Percentiles rank a stretch among this genome's conserved stretches.
phyloP scores from a whole-genome alignment of 768 basidiomycete genomes.

The Serendipita sp. region DNA sequence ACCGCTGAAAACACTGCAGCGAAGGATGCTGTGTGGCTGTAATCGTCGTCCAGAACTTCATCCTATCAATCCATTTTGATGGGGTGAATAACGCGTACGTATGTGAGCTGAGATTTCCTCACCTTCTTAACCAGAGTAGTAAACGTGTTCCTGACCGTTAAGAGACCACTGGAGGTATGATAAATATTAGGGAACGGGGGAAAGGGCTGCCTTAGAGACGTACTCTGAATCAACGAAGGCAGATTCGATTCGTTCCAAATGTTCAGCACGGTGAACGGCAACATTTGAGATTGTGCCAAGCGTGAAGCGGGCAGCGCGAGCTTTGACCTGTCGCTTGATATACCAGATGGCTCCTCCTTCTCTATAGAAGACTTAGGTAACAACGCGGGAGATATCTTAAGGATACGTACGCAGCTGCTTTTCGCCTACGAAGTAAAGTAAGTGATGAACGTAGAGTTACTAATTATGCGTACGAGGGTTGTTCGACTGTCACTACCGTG shows the following conservation, averaged over 20 bases:
- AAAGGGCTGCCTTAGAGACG: background rate
- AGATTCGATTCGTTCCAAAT: background rate
- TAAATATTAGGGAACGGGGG: background rate
- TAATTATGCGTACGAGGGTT: background rate
- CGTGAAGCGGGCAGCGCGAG: slow-evolving; percentile 1
- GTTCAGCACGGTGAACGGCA: background rate
- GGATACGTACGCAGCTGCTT: background rate
- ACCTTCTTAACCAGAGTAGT: background rate
- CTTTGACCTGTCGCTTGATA: slow-evolving; percentile 5
- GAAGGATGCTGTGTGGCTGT: background rate
- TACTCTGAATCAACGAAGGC: background rate
- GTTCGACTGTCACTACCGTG: background rate
- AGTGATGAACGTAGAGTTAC: background rate
- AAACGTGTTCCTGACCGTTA: background rate
- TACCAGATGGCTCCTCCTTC: background rate
- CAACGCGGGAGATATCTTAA: background rate
- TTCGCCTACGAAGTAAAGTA: background rate
- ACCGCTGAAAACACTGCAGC: background rate
- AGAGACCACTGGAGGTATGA: background rate
- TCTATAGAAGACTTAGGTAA: background rate
- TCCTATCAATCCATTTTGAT: background rate
- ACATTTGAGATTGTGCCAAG: background rate
- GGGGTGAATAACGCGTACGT: background rate
- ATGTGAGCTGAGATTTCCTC: background rate
- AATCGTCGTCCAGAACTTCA: background rate